phyloP scores from a whole-genome alignment of 2,329 filamentous ascomycete genomes.

The Tolypocladium nubicola region DNA sequence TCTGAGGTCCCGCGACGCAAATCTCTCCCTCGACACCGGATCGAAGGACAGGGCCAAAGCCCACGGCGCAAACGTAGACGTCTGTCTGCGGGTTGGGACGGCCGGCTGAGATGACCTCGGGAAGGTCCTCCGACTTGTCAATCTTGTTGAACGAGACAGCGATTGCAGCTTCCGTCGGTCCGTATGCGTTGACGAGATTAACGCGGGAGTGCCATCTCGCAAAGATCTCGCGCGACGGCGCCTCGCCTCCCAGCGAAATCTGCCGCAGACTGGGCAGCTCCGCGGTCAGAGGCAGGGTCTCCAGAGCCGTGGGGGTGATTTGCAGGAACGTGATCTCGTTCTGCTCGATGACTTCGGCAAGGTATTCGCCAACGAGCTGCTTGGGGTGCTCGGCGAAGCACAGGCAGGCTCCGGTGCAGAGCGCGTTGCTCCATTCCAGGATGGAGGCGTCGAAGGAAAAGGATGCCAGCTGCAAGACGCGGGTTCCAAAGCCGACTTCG shows the following conservation, averaged over 20 bases:
- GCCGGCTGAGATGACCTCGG: conserved; percentile 1
- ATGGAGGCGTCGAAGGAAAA: conserved; percentile 5
- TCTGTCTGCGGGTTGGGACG: not conserved
- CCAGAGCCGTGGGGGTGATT: conserved; percentile 3
- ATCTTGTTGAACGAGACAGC: conserved; percentile 5
- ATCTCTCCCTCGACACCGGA: conserved; percentile 3
- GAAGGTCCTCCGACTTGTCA: conserved; percentile 1
- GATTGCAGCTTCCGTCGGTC: conserved; percentile 2
- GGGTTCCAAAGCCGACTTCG: conserved; percentile 1
- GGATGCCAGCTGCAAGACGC: conserved; percentile 3
- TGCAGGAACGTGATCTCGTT: conserved; percentile 1
- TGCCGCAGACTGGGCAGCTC: not conserved
- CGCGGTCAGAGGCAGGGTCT: not conserved
- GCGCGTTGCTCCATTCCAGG: conserved; percentile 2
- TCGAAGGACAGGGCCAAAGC: not conserved
- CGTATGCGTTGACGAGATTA: conserved; percentile 3
- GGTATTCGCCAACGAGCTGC: conserved; percentile 3
- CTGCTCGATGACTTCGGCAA: conserved; percentile 3
- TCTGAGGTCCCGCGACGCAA: conserved; percentile 3
- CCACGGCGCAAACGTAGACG: conserved; percentile 1
- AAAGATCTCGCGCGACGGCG: conserved; percentile 3
- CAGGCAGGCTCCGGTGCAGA: conserved; percentile 1
- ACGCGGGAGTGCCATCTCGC: conserved; percentile 4
- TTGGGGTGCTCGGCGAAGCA: conserved; percentile 4
- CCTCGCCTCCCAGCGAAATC: conserved; percentile 2